These are phyloP conservation scores for Suillus lakei DNA, from an alignment of 768 basidiomycete species.

Conservation along the genomic window DNA sequence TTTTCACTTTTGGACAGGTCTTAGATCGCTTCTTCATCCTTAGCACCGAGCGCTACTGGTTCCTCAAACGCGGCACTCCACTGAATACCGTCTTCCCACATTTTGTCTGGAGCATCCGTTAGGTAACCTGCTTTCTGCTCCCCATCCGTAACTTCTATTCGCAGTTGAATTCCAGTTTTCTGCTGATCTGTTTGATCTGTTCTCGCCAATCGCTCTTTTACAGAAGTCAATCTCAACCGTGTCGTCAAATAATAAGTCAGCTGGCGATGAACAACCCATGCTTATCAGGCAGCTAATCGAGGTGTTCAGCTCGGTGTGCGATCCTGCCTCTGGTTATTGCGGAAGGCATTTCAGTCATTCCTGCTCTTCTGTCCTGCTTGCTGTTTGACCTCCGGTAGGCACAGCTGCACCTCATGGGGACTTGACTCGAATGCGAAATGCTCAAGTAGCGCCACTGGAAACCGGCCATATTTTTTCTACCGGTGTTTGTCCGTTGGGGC, in stretches of 20 bases:
- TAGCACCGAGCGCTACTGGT: too few relatives aligned
- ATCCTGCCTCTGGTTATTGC: slow-evolving; percentile 65
- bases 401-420: background rate
- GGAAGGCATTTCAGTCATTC: slow-evolving; percentile 51
- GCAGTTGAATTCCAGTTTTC: too few relatives aligned
- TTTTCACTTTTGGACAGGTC: too few relatives aligned
- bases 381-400: background rate
- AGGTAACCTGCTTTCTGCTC: too few relatives aligned
- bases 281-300: slow-evolving; percentile 75
- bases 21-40: too few relatives aligned
- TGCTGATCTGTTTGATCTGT: too few relatives aligned
- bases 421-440: slow-evolving; percentile 7
- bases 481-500: too few relatives aligned
- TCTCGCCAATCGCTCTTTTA: too few relatives aligned
- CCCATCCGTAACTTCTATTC: too few relatives aligned
- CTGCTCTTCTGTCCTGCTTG: slow-evolving; percentile 20
- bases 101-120: too few relatives aligned
- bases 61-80: too few relatives aligned
- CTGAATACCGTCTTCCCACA: too few relatives aligned
- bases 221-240: slow-evolving; percentile 14
- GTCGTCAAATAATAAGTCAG: slow-evolving; percentile 8
- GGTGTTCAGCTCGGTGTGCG: slow-evolving; percentile 71
- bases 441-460: slow-evolving; percentile 41
- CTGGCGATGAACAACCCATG: slow-evolving; percentile 49
- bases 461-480: slow-evolving; percentile 36